Evolutionary conservation across 768 basidiomycete species (phyloP), one percentile per base, ranked within the genome.

Genomic region (Coprinopsis sp.): DNA sequence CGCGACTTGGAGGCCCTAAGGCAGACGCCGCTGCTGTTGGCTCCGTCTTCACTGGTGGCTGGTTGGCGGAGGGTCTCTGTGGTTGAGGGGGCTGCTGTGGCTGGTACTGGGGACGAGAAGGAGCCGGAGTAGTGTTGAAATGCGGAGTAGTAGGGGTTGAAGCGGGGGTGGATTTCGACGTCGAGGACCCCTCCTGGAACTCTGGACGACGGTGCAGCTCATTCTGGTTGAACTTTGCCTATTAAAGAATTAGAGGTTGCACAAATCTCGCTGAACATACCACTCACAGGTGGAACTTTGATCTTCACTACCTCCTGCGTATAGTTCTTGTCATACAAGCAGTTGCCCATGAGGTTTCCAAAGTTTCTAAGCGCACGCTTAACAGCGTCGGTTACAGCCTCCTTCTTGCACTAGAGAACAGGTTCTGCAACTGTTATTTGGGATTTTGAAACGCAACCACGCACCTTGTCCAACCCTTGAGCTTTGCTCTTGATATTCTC

Each of bases 241-340:
- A 33, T 28, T 25, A 39, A 11, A 34, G 14, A 10, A 2, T 23
- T 36, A 51, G 1, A 47, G 38, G 33, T 42, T 11, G 13, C 13
- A 36, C 34, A 14, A 37, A 22, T 24, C 24, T 51, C 14, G 22
- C 4, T 36, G n/a, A 12, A 39, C 19, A n/a, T 37, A 25, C 21
- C 31, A 77, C 86, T 48, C 57, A 95, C 93, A 3, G 81, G 80
- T 24, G 78, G 77, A 1, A 90, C 81, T 61, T 91, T 95, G 53
- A 98, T 84, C 67, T 94, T 95, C 31, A 78, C 69, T 7, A 99
- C 73, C 59, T 94, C 87, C 38, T 84, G 77, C 0, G 88, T 77
- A 63, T 91, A 97, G 5, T 76, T 64, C 67, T 95, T 96, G 69
- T 98, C 96, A 58, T 98, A 98, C n/a, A 98, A 66, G 64, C 96